A percentile compares a stretch with the other conserved stretches of the same genome.
Conservation (phyloP, 2,329 filamentous ascomycete genomes). For the Paecilomyces niveus region DNA sequence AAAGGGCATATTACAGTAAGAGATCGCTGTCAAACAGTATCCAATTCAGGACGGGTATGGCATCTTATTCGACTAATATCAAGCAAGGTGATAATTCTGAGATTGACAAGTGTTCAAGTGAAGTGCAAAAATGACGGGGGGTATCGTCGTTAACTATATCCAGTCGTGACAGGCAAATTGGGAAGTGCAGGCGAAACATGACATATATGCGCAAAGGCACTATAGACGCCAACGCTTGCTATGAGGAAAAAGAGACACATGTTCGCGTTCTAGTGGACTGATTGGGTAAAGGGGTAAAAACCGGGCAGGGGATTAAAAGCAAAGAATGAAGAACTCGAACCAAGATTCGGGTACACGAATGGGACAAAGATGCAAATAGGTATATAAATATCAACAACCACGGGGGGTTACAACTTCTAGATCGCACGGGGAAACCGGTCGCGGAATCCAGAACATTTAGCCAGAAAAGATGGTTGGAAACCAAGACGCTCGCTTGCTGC, state of each 20-base stretch:
- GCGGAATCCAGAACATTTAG: background rate
- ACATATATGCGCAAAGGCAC: background rate
- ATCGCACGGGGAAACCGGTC: background rate
- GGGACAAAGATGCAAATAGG: background rate
- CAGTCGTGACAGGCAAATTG: background rate
- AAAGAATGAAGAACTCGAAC: background rate
- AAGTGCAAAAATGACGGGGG: background rate
- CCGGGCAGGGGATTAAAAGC: background rate
- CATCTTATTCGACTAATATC: background rate
- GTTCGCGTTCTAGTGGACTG: background rate
- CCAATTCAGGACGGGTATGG: background rate
- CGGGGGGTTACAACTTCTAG: background rate
- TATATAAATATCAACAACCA: background rate
- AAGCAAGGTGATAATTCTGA: background rate
- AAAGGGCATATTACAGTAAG: background rate
- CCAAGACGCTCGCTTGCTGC: conserved; percentile 6
- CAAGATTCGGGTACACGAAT: background rate
- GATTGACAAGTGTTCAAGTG: background rate
- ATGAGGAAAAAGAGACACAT: background rate
- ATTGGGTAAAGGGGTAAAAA: background rate
- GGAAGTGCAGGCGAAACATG: background rate
- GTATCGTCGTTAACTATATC: background rate
- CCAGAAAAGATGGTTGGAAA: conserved; percentile 5
- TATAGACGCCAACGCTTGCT: background rate
- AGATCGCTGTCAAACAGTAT: background rate